phyloP scores from a whole-genome alignment of 768 basidiomycete genomes.

The Megacollybia marginata region DNA sequence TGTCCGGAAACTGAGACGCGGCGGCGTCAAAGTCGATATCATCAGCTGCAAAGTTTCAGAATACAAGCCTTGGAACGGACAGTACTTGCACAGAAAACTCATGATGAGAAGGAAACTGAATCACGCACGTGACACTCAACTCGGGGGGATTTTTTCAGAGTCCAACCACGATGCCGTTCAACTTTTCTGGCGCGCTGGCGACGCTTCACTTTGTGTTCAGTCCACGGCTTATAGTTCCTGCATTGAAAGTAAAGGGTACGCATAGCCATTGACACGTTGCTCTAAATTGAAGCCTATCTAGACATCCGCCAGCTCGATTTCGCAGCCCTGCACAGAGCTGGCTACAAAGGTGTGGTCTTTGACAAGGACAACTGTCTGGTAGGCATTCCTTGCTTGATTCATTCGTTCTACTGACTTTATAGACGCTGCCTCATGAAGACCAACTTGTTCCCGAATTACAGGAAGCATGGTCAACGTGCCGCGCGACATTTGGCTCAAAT shows the following conservation, averaged over 20 bases:
- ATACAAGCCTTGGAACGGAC: too few relatives aligned
- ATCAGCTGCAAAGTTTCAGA: constrained; percentile 22
- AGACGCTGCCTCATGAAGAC: constrained; percentile 83
- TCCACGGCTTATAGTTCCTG: constrained; percentile 64
- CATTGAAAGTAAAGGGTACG: constrained; percentile 59
- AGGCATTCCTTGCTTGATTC: constrained; percentile 13
- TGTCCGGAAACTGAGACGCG: constrained; percentile 81
- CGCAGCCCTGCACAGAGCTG: constrained; percentile 56
- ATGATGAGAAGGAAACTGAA: too few relatives aligned
- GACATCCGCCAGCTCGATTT: constrained; percentile 86
- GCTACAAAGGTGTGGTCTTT: constrained; percentile 86
- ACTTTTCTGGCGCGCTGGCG: constrained; percentile 62
- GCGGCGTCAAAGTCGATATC: constrained; percentile 78
- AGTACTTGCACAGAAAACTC: too few relatives aligned
- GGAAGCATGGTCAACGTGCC: constrained; percentile 72
- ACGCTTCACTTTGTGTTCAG: constrained; percentile 64
- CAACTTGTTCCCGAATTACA: constrained; percentile 68
- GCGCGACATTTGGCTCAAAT: constrained; percentile 62
- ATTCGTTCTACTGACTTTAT: neutral
- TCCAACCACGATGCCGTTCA: constrained; percentile 54
- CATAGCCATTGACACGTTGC: neutral
- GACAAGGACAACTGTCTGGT: constrained; percentile 99
- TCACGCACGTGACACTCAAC: neutral
- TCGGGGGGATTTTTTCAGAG: neutral
- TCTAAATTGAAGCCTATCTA: constrained; percentile 35